Conservation (phyloP, 805 yeast genomes). For the Spencermartinsiella europaea region DNA sequence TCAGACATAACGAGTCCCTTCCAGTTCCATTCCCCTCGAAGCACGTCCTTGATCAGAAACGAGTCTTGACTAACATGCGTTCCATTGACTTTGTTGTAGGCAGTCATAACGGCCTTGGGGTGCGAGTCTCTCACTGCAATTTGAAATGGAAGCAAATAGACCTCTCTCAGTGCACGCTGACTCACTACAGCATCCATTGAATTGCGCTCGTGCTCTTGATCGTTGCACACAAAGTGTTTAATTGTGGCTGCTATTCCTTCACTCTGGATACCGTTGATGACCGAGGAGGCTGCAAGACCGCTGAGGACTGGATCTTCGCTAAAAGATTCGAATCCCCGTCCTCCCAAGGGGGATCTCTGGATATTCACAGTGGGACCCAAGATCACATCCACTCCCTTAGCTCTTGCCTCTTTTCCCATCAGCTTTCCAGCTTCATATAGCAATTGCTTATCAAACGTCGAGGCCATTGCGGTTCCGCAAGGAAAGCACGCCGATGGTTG, state of each 20-base stretch:
- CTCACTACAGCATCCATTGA: slow-evolving; percentile 46
- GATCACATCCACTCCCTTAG: slow-evolving; percentile 48
- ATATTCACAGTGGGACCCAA: slow-evolving; percentile 51
- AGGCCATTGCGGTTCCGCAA: slow-evolving; percentile 54
- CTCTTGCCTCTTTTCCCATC: slow-evolving; percentile 51
- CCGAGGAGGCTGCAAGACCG: slow-evolving; percentile 43
- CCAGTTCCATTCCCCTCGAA: slow-evolving; percentile 54
- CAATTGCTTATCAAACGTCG: slow-evolving; percentile 51
- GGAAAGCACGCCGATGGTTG: slow-evolving; percentile 56
- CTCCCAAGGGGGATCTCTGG: slow-evolving; percentile 54
- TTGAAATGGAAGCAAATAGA: slow-evolving; percentile 60
- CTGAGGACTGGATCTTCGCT: slow-evolving; percentile 55
- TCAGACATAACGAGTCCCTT: slow-evolving; percentile 57
- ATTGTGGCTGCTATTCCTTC: slow-evolving; percentile 49
- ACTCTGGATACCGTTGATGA: slow-evolving; percentile 51
- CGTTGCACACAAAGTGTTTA: slow-evolving; percentile 62
- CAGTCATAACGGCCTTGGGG: slow-evolving; percentile 56
- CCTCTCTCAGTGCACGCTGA: slow-evolving; percentile 60
- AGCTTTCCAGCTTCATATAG: slow-evolving; percentile 45
- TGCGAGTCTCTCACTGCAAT: slow-evolving; percentile 48
- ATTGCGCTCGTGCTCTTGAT: slow-evolving; percentile 52
- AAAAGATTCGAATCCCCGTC: slow-evolving; percentile 58
- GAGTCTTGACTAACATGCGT: slow-evolving; percentile 48
- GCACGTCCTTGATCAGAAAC: slow-evolving; percentile 39
- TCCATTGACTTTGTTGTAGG: slow-evolving; percentile 61